These are phyloP conservation scores for Byssoonygena ceratinophila DNA, from an alignment of 2,329 filamentous ascomycete genomes.

Conservation along the genomic window DNA sequence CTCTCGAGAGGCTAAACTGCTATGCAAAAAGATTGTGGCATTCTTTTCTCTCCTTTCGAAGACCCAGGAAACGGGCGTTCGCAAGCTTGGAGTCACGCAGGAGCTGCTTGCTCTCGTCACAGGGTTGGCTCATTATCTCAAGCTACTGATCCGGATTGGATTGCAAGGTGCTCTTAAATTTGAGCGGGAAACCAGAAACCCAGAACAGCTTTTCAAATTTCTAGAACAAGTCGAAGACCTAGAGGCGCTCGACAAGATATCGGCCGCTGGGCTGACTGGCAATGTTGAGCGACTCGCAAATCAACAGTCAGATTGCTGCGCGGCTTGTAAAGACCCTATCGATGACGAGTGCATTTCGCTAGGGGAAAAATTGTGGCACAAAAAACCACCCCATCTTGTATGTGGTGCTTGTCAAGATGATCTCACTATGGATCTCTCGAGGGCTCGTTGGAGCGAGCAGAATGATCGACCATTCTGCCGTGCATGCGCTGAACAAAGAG, in stretches of 20 bases:
- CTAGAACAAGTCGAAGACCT: slow-evolving; percentile 73
- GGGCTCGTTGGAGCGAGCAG: slow-evolving; percentile 59
- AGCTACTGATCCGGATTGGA: slow-evolving; percentile 92
- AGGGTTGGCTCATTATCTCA: slow-evolving; percentile 90
- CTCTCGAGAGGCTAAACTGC: slow-evolving; percentile 86
- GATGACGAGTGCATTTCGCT: slow-evolving; percentile 82
- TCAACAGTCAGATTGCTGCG: slow-evolving; percentile 74
- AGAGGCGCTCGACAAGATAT: slow-evolving; percentile 65
- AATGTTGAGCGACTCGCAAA: slow-evolving; percentile 58
- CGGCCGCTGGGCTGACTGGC: slow-evolving; percentile 52
- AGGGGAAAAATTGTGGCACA: slow-evolving; percentile 71
- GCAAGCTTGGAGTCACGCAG: slow-evolving; percentile 90
- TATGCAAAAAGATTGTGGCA: slow-evolving; percentile 99
- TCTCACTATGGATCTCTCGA: slow-evolving; percentile 55
- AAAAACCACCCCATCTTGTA: slow-evolving; percentile 55
- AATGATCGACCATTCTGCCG: slow-evolving; percentile 62
- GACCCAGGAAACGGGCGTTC: slow-evolving; percentile 79
- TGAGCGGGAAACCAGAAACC: slow-evolving; percentile 67
- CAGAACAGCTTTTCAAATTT: slow-evolving; percentile 70
- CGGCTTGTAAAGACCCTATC: slow-evolving; percentile 70
- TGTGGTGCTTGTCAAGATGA: slow-evolving; percentile 64
- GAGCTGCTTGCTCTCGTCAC: slow-evolving; percentile 96
- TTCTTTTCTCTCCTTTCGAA: slow-evolving; percentile 95
- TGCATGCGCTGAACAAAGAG: slow-evolving; percentile 46
- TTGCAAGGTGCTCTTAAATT: slow-evolving; percentile 85